A percentile compares a stretch with the other conserved stretches of the same genome.
Conservation (phyloP, 345 rosid species). For the Citrus mangshanensis region DNA sequence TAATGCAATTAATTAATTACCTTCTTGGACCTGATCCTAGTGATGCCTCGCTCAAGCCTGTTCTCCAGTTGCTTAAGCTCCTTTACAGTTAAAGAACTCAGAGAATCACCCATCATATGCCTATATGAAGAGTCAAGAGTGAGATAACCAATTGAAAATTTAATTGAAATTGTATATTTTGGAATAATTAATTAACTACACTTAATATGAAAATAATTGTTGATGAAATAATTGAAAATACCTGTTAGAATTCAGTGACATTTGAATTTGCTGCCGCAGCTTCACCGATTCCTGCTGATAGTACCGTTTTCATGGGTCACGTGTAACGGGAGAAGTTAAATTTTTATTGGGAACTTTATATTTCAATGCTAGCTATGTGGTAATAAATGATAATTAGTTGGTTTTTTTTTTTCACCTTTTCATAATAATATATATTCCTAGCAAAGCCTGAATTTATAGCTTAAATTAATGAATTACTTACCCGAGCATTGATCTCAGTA, state of each 20-base stretch:
- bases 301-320: slow-evolving; percentile 41
- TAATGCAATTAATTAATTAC: slow-evolving; percentile 28
- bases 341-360: neutral
- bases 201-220: neutral
- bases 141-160: no score
- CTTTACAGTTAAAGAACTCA: slow-evolving; percentile 75
- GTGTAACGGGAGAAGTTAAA: no score
- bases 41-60: slow-evolving; percentile 90
- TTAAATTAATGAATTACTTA: slow-evolving; percentile 10
- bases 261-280: slow-evolving; percentile 88
- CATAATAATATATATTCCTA: no score
- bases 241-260: slow-evolving; percentile 93
- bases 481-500: slow-evolving; percentile 97
- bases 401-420: no score
- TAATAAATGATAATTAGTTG: no score
- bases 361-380: neutral
- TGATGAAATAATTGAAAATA: neutral
- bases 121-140: slow-evolving; percentile 24
- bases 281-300: slow-evolving; percentile 95
- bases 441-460: neutral
- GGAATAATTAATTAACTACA: neutral
- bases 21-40: slow-evolving; percentile 94
- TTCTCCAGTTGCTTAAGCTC: slow-evolving; percentile 96
- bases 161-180: no score
- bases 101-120: slow-evolving; percentile 89